phyloP scores from a whole-genome alignment of 1,284 basidiomycete genomes.

The Ceraceosorus bombacis region DNA sequence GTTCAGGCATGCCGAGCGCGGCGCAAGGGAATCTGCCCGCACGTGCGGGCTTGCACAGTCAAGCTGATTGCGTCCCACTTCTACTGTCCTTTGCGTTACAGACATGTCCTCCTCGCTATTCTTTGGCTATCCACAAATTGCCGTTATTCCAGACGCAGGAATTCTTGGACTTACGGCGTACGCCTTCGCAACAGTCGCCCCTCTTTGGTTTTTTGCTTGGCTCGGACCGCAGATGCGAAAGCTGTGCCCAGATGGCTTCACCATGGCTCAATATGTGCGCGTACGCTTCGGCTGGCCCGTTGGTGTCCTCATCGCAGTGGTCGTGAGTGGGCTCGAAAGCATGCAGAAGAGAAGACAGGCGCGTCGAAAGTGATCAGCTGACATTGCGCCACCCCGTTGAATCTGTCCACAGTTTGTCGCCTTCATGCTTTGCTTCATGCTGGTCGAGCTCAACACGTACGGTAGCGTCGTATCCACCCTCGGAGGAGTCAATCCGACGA shows the following conservation, averaged over 20 bases:
- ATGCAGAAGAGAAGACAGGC: neutral
- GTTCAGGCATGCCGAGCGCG: no score
- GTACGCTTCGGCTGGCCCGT: constrained; percentile 45
- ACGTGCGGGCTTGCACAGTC: neutral
- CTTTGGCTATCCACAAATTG: constrained; percentile 46
- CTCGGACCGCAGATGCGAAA: constrained; percentile 46
- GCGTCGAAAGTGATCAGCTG: neutral
- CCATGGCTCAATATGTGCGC: constrained; percentile 45
- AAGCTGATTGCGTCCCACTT: neutral
- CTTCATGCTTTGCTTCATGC: constrained; percentile 49
- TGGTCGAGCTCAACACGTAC: constrained; percentile 48
- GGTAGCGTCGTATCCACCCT: constrained; percentile 35
- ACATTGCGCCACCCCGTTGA: neutral
- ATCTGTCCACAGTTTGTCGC: constrained; percentile 28
- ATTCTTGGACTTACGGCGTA: constrained; percentile 43
- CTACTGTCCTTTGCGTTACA: constrained; percentile 16
- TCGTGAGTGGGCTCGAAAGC: constrained; percentile 8
- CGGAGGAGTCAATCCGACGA: constrained; percentile 36
- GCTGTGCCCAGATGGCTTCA: constrained; percentile 46
- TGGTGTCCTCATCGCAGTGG: constrained; percentile 38
- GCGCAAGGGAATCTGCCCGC: no score
- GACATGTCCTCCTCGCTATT: constrained; percentile 48
- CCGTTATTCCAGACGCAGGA: constrained; percentile 44
- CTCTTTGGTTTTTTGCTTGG: constrained; percentile 45
- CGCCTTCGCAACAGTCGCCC: constrained; percentile 41